phyloP scores from a whole-genome alignment of 2,329 filamentous ascomycete species.

The Bertia moriformis region DNA sequence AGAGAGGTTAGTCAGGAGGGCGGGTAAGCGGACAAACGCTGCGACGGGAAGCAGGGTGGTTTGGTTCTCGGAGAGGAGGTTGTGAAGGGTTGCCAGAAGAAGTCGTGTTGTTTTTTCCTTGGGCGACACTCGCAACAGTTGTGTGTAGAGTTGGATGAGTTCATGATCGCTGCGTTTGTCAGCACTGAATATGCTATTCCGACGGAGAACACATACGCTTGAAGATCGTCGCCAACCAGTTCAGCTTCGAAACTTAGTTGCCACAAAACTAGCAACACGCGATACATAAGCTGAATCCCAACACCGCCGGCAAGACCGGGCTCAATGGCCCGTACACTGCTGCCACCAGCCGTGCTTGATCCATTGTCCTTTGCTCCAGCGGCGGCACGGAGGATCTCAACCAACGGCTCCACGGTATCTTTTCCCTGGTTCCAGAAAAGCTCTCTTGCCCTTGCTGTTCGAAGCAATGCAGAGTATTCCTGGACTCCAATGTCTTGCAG shows the following conservation, averaged over 20 bases:
- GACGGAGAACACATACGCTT: slow-evolving; percentile 28
- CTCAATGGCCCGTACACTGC: slow-evolving; percentile 35
- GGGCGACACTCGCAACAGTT: slow-evolving; percentile 51
- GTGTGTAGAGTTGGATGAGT: slow-evolving; percentile 48
- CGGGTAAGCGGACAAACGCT: slow-evolving; percentile 41
- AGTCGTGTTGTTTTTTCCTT: slow-evolving; percentile 60
- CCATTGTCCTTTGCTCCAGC: slow-evolving; percentile 36
- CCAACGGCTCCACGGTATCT: slow-evolving; percentile 43
- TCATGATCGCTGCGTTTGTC: slow-evolving; percentile 39
- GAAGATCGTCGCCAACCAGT: slow-evolving; percentile 46
- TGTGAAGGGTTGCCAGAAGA: slow-evolving; percentile 47
- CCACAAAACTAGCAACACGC: slow-evolving; percentile 54
- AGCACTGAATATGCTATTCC: slow-evolving; percentile 6
- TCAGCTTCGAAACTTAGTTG: slow-evolving; percentile 54
- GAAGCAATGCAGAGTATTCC: slow-evolving; percentile 45
- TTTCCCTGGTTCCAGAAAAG: slow-evolving; percentile 52
- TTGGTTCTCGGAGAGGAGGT: slow-evolving; percentile 44
- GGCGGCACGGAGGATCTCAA: slow-evolving; percentile 44
- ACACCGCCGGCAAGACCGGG: slow-evolving; percentile 43
- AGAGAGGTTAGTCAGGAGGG: slow-evolving; percentile 9
- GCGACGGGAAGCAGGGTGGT: slow-evolving; percentile 44
- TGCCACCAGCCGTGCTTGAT: slow-evolving; percentile 29
- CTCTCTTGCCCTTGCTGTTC: slow-evolving; percentile 39
- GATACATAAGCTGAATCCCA: slow-evolving; percentile 51
- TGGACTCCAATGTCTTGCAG: slow-evolving; percentile 58